Percentiles rank a stretch among this genome's conserved stretches.
These are phyloP conservation scores for Mycena amicta DNA, from an alignment of 768 basidiomycete species.

Conservation along the genomic window DNA sequence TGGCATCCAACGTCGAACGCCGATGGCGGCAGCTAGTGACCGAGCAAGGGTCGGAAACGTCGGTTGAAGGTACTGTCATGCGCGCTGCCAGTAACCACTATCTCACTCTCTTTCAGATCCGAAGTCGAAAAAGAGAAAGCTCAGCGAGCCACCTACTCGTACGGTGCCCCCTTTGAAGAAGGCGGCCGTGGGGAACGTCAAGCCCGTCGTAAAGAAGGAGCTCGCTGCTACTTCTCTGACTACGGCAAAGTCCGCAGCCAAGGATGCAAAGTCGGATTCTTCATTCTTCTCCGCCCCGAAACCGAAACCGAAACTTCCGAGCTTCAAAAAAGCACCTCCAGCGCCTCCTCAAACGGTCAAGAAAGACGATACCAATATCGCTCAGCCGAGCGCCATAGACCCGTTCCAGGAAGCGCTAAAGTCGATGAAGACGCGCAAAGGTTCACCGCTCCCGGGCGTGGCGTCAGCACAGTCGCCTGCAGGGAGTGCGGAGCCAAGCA, in stretches of 20 bases:
- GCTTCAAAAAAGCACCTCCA: constrained; percentile 77
- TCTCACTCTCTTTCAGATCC: constrained; percentile 39
- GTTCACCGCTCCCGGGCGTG: constrained; percentile 50
- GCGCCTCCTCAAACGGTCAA: constrained; percentile 31
- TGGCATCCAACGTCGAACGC: constrained; percentile 85
- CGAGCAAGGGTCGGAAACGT: constrained; percentile 39
- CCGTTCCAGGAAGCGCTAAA: constrained; percentile 85
- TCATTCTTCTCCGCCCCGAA: constrained; percentile 90
- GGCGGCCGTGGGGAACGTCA: constrained; percentile 51
- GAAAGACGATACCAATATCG: constrained; percentile 63
- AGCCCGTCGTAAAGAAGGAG: constrained; percentile 64
- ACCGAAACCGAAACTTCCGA: constrained; percentile 80
- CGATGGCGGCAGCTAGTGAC: constrained; percentile 73
- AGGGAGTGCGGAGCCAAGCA: constrained; percentile 29
- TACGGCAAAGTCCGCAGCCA: constrained; percentile 38
- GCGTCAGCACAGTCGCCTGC: constrained; percentile 56
- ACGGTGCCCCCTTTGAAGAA: constrained; percentile 68
- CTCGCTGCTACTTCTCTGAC: constrained; percentile 24
- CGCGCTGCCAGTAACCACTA: constrained; percentile 18
- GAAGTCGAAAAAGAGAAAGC: constrained; percentile 77
- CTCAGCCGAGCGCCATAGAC: constrained; percentile 76
- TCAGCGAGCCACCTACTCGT: constrained; percentile 51
- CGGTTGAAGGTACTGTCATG: constrained; percentile 66
- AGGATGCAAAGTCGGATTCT: constrained; percentile 83
- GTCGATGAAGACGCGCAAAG: constrained; percentile 66